A percentile compares a stretch with the other conserved stretches of the same genome.
phyloP scores from a whole-genome alignment of 2,329 filamentous ascomycete genomes.

The Monascus ruber region DNA sequence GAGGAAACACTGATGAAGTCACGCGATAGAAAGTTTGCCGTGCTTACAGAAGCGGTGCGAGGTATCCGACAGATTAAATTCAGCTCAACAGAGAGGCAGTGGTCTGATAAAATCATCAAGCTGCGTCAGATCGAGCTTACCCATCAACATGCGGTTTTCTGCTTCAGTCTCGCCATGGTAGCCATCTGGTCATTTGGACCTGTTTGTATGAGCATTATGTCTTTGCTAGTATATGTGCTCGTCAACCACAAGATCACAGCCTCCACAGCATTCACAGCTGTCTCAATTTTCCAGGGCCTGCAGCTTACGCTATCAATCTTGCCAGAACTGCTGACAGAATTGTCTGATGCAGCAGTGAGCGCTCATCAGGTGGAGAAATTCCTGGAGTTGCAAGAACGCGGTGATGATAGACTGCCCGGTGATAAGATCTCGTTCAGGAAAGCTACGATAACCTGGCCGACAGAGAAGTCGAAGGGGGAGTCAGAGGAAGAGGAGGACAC shows the following conservation, averaged over 20 bases:
- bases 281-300: slow-evolving; percentile 60
- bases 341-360: slow-evolving; percentile 63
- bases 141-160: slow-evolving; percentile 52
- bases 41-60: slow-evolving; percentile 62
- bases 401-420: slow-evolving; percentile 48
- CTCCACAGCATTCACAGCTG: slow-evolving; percentile 67
- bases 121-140: slow-evolving; percentile 49
- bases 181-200: slow-evolving; percentile 64
- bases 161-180: slow-evolving; percentile 51
- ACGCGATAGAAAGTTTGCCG: slow-evolving; percentile 59
- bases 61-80: slow-evolving; percentile 78
- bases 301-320: slow-evolving; percentile 60
- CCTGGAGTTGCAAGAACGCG: slow-evolving; percentile 56
- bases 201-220: slow-evolving; percentile 59
- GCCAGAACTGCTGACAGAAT: slow-evolving; percentile 60
- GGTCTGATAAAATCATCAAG: slow-evolving; percentile 57
- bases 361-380: slow-evolving; percentile 61
- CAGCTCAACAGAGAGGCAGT: slow-evolving; percentile 60
- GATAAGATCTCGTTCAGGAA: slow-evolving; percentile 53
- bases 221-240: slow-evolving; percentile 56
- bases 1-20: slow-evolving; percentile 64
- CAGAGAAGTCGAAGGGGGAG: too few species aligned
- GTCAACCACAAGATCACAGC: slow-evolving; percentile 53
- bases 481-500: background rate
- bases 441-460: slow-evolving; percentile 56